Percentiles rank a stretch among this genome's conserved stretches.
These are phyloP conservation scores for Dillenia suffruticosa DNA, from an alignment of 164 flowering plant species.

Conservation along the genomic window DNA sequence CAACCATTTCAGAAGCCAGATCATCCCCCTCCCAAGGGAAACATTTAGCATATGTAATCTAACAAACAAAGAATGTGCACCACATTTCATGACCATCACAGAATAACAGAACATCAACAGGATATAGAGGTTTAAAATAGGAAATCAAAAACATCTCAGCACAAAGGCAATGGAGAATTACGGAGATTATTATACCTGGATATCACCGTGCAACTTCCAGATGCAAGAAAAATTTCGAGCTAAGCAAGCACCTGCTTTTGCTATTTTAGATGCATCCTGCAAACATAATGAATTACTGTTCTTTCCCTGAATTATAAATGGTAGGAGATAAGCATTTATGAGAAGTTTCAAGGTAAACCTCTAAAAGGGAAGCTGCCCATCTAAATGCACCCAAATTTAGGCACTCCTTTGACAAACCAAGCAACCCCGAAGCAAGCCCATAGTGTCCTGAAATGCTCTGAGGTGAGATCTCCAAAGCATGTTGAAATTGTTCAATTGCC, in stretches of 20 bases:
- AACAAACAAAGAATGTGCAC: slow-evolving; percentile 8
- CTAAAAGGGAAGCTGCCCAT: slow-evolving; percentile 84
- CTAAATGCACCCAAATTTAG: slow-evolving; percentile 62
- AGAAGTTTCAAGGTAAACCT: slow-evolving; percentile 33
- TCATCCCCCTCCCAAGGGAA: slow-evolving; percentile 67
- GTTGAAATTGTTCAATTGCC: slow-evolving; percentile 83
- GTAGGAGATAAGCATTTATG: no score
- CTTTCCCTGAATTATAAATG: no score
- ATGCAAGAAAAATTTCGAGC: slow-evolving; percentile 40
- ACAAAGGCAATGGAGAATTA: no score
- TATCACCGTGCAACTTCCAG: slow-evolving; percentile 74
- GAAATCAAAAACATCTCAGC: no score
- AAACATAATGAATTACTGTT: not conserved
- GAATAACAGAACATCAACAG: not conserved
- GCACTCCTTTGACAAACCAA: slow-evolving; percentile 76
- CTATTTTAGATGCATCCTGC: slow-evolving; percentile 57
- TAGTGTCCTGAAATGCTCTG: slow-evolving; percentile 58
- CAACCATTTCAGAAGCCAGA: slow-evolving; percentile 21
- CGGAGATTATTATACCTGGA: slow-evolving; percentile 35
- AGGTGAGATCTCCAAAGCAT: slow-evolving; percentile 64
- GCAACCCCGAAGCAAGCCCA: slow-evolving; percentile 88
- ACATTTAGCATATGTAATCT: slow-evolving; percentile 77
- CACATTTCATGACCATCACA: slow-evolving; percentile 1
- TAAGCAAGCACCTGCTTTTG: slow-evolving; percentile 21
- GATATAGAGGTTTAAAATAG: no score